These are phyloP conservation scores for Diaporthe longicolla DNA, from an alignment of 2,329 filamentous ascomycete species.

Conservation along the genomic window DNA sequence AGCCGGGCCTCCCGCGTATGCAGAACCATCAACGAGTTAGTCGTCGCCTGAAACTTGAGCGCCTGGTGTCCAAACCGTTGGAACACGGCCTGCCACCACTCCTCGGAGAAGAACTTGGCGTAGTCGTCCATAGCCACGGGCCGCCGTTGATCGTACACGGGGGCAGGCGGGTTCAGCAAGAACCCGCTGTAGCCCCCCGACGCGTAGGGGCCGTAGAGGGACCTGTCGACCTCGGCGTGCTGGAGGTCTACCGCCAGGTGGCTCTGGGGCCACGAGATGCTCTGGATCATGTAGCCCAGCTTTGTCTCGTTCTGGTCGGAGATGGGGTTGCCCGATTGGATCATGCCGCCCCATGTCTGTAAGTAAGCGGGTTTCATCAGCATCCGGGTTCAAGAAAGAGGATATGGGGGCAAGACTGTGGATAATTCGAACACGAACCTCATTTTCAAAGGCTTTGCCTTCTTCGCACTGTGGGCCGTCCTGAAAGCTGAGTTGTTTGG, in stretches of 20 bases:
- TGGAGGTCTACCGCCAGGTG: neutral
- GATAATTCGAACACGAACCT: neutral
- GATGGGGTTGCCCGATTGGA: no score
- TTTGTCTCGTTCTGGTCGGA: no score
- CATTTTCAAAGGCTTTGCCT: conserved; percentile 2
- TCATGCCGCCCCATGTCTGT: neutral
- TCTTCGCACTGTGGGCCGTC: neutral
- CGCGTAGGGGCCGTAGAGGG: neutral
- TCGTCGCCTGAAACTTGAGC: neutral
- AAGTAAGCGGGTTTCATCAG: no score
- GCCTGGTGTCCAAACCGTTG: neutral
- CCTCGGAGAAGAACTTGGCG: neutral
- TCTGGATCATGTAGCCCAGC: neutral
- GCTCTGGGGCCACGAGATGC: neutral
- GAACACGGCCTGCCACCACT: neutral
- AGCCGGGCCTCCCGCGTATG: neutral
- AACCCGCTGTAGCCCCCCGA: neutral
- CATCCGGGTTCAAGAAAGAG: neutral
- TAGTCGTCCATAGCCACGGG: neutral
- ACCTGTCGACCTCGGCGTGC: neutral
- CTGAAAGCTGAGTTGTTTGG: neutral
- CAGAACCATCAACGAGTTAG: neutral
- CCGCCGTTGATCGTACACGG: neutral
- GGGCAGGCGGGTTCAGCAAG: conserved; percentile 4
- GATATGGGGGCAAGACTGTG: neutral